A percentile compares a stretch with the other conserved stretches of the same genome.
Conservation (phyloP, 2,329 filamentous ascomycete genomes). For the Colletotrichum ledebouriae region DNA sequence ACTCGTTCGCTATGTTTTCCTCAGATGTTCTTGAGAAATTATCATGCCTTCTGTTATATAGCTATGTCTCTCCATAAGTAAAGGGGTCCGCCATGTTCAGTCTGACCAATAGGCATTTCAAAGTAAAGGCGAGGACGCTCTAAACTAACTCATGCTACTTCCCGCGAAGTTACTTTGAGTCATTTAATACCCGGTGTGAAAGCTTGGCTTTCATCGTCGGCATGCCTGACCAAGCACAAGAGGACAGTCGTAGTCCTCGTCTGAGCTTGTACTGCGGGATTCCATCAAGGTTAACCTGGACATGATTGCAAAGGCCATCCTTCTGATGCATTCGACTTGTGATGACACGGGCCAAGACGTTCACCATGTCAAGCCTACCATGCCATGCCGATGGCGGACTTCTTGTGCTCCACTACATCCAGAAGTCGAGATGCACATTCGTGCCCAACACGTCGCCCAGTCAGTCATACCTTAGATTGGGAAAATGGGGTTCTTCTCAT, state of each 20-base stretch:
- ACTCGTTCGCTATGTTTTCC: too few species aligned
- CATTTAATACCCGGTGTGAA: conserved; percentile 12
- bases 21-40: too few species aligned
- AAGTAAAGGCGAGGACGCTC: too few species aligned
- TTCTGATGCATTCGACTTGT: too few species aligned
- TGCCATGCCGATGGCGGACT: not conserved
- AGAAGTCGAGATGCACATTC: not conserved
- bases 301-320: not conserved
- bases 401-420: not conserved
- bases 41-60: too few species aligned
- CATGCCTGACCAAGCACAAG: not conserved
- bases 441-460: too few species aligned
- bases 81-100: too few species aligned
- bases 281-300: conserved; percentile 5
- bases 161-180: not conserved
- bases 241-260: not conserved
- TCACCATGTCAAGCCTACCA: not conserved
- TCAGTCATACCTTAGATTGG: too few species aligned
- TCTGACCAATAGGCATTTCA: too few species aligned
- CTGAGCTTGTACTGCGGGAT: conserved; percentile 11
- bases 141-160: too few species aligned
- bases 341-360: conserved; percentile 1
- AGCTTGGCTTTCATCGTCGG: conserved; percentile 20
- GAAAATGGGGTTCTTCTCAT: too few species aligned
- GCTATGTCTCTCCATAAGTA: too few species aligned